These are phyloP conservation scores for Penicillium sp. DNA, from an alignment of 2,329 filamentous ascomycete genomes.

Conservation along the genomic window DNA sequence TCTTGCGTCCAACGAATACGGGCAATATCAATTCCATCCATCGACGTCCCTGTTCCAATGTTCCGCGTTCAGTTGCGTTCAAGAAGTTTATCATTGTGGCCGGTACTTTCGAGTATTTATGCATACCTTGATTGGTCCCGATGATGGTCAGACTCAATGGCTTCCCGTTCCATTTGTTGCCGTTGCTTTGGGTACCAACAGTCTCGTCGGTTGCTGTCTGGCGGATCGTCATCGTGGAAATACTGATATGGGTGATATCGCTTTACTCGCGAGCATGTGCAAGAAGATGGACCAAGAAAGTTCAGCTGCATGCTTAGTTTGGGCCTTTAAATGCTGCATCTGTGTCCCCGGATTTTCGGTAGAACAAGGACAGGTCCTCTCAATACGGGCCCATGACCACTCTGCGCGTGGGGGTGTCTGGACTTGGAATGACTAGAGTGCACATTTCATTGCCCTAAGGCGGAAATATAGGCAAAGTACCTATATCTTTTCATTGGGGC, in stretches of 20 bases:
- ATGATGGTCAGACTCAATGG: not conserved
- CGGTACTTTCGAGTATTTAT: not conserved
- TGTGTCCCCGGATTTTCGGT: not conserved
- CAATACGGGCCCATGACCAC: not conserved
- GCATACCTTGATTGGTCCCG: not conserved
- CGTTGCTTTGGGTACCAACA: not conserved
- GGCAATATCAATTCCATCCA: conserved; percentile 31
- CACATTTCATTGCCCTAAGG: not conserved
- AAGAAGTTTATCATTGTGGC: not conserved
- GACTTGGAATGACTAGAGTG: not conserved
- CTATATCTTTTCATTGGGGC: not conserved
- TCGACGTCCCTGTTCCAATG: conserved; percentile 24
- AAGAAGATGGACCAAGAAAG: not conserved
- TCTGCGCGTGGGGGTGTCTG: not conserved
- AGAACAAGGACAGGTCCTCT: not conserved
- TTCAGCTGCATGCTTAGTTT: not conserved
- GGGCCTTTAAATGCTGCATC: not conserved
- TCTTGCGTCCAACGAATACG: conserved; percentile 31
- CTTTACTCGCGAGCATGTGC: not conserved
- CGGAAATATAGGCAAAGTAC: not conserved
- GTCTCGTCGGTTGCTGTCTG: not conserved
- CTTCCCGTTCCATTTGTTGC: not conserved
- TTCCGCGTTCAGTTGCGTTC: not conserved
- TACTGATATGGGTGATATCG: not conserved
- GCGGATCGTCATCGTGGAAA: not conserved